Evolutionary conservation across 768 basidiomycete genomes (phyloP).

Genomic region (Mycena polygramma): DNA sequence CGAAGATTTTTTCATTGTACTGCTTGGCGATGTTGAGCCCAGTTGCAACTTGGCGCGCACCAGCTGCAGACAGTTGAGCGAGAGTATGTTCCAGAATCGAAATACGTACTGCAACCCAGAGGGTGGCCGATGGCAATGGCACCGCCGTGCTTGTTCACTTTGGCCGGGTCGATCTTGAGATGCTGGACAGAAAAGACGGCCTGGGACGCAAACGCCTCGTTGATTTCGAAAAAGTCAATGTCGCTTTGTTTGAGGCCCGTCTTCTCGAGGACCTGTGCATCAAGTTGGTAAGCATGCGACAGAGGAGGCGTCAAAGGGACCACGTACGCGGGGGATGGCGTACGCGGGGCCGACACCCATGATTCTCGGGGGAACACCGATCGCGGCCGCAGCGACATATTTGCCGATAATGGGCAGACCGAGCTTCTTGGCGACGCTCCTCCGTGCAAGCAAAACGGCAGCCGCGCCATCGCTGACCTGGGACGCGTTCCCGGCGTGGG

Average conservation of each 20-base stretch:
- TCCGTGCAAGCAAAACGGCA: slow-evolving; percentile 86
- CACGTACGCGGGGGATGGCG: slow-evolving; percentile 78
- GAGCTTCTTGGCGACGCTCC: slow-evolving; percentile 84
- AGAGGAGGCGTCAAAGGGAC: background rate
- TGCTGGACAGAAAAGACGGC: slow-evolving; percentile 81
- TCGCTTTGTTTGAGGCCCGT: slow-evolving; percentile 76
- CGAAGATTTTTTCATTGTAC: slow-evolving; percentile 81
- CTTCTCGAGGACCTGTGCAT: slow-evolving; percentile 63
- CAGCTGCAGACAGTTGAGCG: slow-evolving; percentile 59
- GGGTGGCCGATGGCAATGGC: slow-evolving; percentile 94
- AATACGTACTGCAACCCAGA: slow-evolving; percentile 80
- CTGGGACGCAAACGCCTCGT: slow-evolving; percentile 91
- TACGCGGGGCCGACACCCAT: slow-evolving; percentile 95
- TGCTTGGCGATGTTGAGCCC: slow-evolving; percentile 86
- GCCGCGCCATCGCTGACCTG: slow-evolving; percentile 96
- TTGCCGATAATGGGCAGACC: slow-evolving; percentile 92
- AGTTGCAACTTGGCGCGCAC: slow-evolving; percentile 90
- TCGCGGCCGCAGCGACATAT: slow-evolving; percentile 75
- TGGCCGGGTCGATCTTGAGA: slow-evolving; percentile 77
- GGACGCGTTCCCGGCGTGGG: slow-evolving; percentile 89
- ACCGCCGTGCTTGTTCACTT: slow-evolving; percentile 90
- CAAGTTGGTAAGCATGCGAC: slow-evolving; percentile 5
- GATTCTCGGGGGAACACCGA: slow-evolving; percentile 88
- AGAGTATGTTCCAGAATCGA: background rate
- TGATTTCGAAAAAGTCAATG: slow-evolving; percentile 93